A percentile compares a stretch with the other conserved stretches of the same genome.
phyloP scores from a whole-genome alignment of 2,329 filamentous ascomycete species.

The Microascus cirrosus region DNA sequence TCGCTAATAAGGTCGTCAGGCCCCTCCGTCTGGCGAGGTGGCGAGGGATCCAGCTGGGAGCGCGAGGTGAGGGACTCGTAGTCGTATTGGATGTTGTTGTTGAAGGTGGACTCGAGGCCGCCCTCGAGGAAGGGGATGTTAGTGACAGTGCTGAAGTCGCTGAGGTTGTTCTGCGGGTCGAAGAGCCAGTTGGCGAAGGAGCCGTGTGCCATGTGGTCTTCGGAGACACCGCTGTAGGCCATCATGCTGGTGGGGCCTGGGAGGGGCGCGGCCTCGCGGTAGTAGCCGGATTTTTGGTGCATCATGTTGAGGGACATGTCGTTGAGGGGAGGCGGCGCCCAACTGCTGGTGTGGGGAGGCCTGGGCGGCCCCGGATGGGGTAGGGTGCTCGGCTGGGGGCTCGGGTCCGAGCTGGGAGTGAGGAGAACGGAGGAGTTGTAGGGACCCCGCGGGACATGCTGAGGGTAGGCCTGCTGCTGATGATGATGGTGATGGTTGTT shows the following conservation, averaged over 20 bases:
- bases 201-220: constrained; percentile 23
- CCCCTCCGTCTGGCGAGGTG: constrained; percentile 24
- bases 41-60: constrained; percentile 32
- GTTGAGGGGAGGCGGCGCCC: constrained; percentile 18
- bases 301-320: constrained; percentile 21
- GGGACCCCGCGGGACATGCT: neutral
- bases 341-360: constrained; percentile 10
- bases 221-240: constrained; percentile 9
- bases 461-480: constrained; percentile 1
- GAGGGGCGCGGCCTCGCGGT: constrained; percentile 13
- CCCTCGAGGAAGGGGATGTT: constrained; percentile 35
- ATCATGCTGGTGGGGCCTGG: constrained; percentile 5
- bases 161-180: constrained; percentile 28
- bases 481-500: neutral
- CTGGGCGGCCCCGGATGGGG: constrained; percentile 15
- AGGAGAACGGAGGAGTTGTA: constrained; percentile 4
- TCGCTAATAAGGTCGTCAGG: constrained; percentile 33
- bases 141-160: constrained; percentile 27
- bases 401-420: constrained; percentile 2
- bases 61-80: constrained; percentile 36
- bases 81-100: constrained; percentile 39
- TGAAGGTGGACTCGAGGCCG: constrained; percentile 38
- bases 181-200: constrained; percentile 43
- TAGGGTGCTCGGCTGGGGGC: constrained; percentile 14
- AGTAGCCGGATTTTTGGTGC: constrained; percentile 24